A percentile compares a stretch with the other conserved stretches of the same genome.
These are phyloP conservation scores for Alternaria triticimaculans DNA, from an alignment of 2,329 filamentous ascomycete genomes.

Conservation along the genomic window DNA sequence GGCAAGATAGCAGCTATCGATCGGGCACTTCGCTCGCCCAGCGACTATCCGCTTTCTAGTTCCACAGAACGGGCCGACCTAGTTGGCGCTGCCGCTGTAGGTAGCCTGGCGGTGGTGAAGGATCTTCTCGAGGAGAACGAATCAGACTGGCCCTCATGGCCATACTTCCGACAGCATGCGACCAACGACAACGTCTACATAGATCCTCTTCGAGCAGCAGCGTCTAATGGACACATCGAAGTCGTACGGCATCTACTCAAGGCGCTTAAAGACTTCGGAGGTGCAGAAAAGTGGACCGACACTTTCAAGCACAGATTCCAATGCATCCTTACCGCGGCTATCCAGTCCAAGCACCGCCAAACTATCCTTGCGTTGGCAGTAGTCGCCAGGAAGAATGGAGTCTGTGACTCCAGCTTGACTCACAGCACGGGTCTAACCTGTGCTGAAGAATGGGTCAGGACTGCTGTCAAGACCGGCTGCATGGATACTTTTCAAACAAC, in stretches of 20 bases:
- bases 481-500: background rate
- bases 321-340: background rate
- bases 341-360: background rate
- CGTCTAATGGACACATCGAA: background rate
- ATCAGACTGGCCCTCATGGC: background rate
- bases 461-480: background rate
- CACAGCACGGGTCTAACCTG: background rate
- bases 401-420: background rate
- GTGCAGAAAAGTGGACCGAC: background rate
- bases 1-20: background rate
- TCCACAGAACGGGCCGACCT: background rate
- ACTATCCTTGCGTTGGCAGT: background rate
- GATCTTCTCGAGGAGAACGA: background rate
- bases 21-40: background rate
- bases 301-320: background rate
- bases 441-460: background rate
- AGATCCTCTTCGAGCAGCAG: background rate
- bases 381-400: background rate
- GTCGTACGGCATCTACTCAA: background rate
- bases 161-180: background rate
- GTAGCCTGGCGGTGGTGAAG: background rate
- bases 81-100: background rate
- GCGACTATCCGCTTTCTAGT: background rate
- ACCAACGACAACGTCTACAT: background rate
- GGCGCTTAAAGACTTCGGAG: background rate